Conservation (phyloP, 257 asterid species). For the Lantana camara region DNA sequence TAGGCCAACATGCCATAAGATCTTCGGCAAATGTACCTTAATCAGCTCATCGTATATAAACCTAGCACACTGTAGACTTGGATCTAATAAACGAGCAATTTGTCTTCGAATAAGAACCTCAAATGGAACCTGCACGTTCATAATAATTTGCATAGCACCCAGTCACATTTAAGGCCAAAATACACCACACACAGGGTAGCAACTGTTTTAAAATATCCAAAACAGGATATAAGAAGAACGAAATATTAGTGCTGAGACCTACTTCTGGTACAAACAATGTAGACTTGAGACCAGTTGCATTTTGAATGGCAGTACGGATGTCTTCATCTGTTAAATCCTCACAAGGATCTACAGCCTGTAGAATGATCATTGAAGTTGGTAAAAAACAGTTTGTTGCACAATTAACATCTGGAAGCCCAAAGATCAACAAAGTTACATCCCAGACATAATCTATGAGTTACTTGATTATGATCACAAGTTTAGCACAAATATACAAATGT, state of each 20-base stretch:
- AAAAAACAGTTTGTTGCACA: background rate
- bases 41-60: constrained; percentile 92
- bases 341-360: constrained; percentile 97
- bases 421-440: background rate
- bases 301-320: constrained; percentile 93
- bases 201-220: background rate
- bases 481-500: constrained; percentile 4
- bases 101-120: constrained; percentile 95
- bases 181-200: background rate
- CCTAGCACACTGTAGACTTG: constrained; percentile 96
- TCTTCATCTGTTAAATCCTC: constrained; percentile 95
- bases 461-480: constrained; percentile 1
- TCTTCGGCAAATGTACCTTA: constrained; percentile 49
- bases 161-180: constrained; percentile 1
- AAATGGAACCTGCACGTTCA: constrained; percentile 78
- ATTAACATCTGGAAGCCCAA: constrained; percentile 18
- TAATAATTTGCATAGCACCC: constrained; percentile 20
- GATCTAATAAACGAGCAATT: constrained; percentile 91
- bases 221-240: constrained; percentile 1
- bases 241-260: constrained; percentile 30
- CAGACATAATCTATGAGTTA: background rate
- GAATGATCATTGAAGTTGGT: constrained; percentile 21
- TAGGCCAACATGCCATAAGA: constrained; percentile 11
- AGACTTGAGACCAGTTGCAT: constrained; percentile 91
- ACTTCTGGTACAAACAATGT: constrained; percentile 95